Evolutionary conservation across 1,284 basidiomycete species (phyloP).

Genomic region (Papiliotrema terrestris): DNA sequence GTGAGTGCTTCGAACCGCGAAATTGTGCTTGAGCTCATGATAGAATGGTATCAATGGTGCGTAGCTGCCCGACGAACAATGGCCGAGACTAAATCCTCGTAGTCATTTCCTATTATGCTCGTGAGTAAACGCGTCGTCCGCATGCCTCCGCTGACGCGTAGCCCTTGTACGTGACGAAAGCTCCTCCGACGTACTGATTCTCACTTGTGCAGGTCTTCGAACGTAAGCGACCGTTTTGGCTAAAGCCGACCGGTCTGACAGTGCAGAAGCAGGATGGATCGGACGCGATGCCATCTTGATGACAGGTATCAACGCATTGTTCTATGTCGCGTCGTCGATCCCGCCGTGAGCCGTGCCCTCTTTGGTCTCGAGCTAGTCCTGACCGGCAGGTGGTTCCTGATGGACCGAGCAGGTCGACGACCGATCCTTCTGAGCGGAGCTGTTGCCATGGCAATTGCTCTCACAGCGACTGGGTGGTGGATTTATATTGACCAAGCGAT

Average conservation of each 20-base stretch:
- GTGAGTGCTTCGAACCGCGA: slow-evolving; percentile 52
- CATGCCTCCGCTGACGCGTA: slow-evolving; percentile 50
- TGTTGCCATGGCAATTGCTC: slow-evolving; percentile 52
- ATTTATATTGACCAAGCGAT: slow-evolving; percentile 84
- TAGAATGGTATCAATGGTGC: slow-evolving; percentile 86
- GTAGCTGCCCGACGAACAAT: slow-evolving; percentile 21
- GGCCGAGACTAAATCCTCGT: slow-evolving; percentile 1
- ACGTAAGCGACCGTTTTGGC: slow-evolving; percentile 53
- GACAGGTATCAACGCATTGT: slow-evolving; percentile 90
- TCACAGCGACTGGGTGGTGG: slow-evolving; percentile 50
- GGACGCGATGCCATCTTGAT: slow-evolving; percentile 95
- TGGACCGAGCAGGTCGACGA: slow-evolving; percentile 87
- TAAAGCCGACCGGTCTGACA: slow-evolving; percentile 45
- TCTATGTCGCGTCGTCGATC: slow-evolving; percentile 78
- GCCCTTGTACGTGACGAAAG: slow-evolving; percentile 21
- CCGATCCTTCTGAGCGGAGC: slow-evolving; percentile 88
- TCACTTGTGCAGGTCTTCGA: slow-evolving; percentile 63
- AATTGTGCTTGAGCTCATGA: slow-evolving; percentile 6
- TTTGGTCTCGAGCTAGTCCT: not conserved
- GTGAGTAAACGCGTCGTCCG: slow-evolving; percentile 38
- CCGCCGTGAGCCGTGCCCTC: slow-evolving; percentile 58
- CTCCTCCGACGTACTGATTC: not conserved
- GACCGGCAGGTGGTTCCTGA: slow-evolving; percentile 74
- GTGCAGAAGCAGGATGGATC: slow-evolving; percentile 88
- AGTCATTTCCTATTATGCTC: slow-evolving; percentile 95